Base-by-base conservation (phyloP, 208 protist species). In the Borovskyia barvae region DNA sequence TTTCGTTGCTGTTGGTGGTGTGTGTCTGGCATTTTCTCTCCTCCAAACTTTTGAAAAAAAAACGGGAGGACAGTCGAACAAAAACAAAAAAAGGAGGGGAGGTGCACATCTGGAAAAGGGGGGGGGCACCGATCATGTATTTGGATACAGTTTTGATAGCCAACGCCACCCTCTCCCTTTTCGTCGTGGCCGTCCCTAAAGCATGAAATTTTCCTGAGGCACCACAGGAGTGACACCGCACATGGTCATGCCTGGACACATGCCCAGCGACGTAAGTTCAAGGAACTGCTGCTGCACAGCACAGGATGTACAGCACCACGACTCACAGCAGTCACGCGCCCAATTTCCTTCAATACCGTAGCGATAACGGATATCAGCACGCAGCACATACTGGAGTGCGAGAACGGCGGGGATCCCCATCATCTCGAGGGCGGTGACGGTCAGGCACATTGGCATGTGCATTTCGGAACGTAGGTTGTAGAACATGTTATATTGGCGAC, bases 261-360 rank as follows among this genome's bases (percentile, higher is more conserved):
- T 43, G 3, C 75, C 64, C 29, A 75, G 40, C 6, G 60, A 64
- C 1, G 78, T 82, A 66, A 91, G 68, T 69, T 87, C 80, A 19
- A 79, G 51, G 52, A 87, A 66, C 42, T 73, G 66, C 50, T 87
- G 84, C 59, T 85, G 72, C 36, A 85, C 17, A 0, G 42, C 62
- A 32, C 84, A 87, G 12, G 17, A 25, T 1, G 11, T 4, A 32
- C 80, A 91, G 9, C 66, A 75, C 45, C 25, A 80, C 11, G 58
- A 60, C 0, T 46, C 22, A 40, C 66, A 68, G 45, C 58, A 72
- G 37, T 79, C 53, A 0, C 14, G n/a, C 20, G 32, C 7, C 2
- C 46, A 1, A 24, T 45, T 45, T 33, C 66, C 66, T 15, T 54
- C 51, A 22, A 76, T 66, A 30, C 61, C 61, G 40, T 69, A 76